phyloP scores from a whole-genome alignment of 345 rosid genomes.

The Turritis glabra region DNA sequence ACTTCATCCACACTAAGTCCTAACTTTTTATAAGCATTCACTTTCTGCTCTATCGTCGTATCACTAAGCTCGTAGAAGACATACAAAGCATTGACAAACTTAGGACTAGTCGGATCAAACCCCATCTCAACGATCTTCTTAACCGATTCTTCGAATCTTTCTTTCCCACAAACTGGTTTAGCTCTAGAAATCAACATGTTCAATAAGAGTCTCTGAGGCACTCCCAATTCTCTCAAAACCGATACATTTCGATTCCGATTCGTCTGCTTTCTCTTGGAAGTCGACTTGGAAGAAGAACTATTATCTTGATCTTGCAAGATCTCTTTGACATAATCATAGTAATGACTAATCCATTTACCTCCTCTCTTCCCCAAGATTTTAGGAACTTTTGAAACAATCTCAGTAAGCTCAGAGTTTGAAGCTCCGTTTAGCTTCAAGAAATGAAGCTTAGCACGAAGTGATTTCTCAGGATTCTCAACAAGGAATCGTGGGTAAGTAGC shows the following conservation, averaged over 20 bases:
- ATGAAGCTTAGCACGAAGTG: slow-evolving; percentile 41
- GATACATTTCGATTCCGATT: slow-evolving; percentile 24
- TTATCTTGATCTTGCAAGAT: slow-evolving; percentile 1
- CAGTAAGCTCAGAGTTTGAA: slow-evolving; percentile 29
- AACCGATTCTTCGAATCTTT: slow-evolving; percentile 26
- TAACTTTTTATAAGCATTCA: slow-evolving; percentile 21
- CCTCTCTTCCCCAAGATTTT: slow-evolving; percentile 14
- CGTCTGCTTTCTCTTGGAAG: neutral
- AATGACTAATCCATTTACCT: neutral
- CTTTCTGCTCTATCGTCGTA: slow-evolving; percentile 31
- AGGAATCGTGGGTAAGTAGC: slow-evolving; percentile 35
- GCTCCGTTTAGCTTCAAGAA: slow-evolving; percentile 39
- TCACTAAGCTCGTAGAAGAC: slow-evolving; percentile 11
- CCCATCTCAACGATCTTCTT: slow-evolving; percentile 32
- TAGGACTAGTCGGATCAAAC: slow-evolving; percentile 34
- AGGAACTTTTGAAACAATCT: slow-evolving; percentile 32
- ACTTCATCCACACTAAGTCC: slow-evolving; percentile 39
- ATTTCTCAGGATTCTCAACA: slow-evolving; percentile 13
- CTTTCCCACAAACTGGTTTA: neutral
- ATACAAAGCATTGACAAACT: slow-evolving; percentile 40
- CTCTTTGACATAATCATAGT: slow-evolving; percentile 25
- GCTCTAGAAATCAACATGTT: slow-evolving; percentile 22
- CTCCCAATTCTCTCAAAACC: slow-evolving; percentile 33
- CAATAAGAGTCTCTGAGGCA: slow-evolving; percentile 30
- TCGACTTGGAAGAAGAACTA: neutral